A percentile compares a stretch with the other conserved stretches of the same genome.
These are phyloP conservation scores for Dioscorea dumetorum DNA, from an alignment of 106 monocot species.

Conservation along the genomic window DNA sequence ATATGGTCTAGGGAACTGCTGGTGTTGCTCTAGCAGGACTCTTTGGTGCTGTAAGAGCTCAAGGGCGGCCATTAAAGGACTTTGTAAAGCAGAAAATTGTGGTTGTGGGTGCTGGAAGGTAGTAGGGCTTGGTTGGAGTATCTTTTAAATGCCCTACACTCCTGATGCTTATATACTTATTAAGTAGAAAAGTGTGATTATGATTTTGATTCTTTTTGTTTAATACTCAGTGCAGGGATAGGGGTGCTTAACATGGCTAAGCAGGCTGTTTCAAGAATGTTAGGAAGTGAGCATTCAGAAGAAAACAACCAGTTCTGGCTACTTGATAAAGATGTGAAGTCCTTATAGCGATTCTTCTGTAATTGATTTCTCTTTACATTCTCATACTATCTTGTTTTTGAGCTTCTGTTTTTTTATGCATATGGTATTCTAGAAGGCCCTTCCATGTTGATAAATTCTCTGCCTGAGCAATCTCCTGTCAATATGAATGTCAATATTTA, in stretches of 20 bases:
- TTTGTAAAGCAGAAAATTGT: slow-evolving; percentile 95
- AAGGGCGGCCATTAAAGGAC: slow-evolving; percentile 72
- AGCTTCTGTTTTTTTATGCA: no score
- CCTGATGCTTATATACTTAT: no score
- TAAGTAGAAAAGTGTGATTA: no score
- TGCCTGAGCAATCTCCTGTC: no score
- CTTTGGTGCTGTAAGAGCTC: slow-evolving; percentile 88
- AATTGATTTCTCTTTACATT: background rate
- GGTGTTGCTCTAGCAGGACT: slow-evolving; percentile 97
- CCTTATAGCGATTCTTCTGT: background rate
- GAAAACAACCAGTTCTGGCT: slow-evolving; percentile 79
- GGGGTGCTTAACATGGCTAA: slow-evolving; percentile 94
- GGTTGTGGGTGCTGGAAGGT: slow-evolving; percentile 99
- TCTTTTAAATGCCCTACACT: no score
- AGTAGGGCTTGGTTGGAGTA: background rate
- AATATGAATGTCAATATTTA: no score
- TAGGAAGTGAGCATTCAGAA: slow-evolving; percentile 32
- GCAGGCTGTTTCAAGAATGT: slow-evolving; percentile 66
- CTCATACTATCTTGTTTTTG: background rate
- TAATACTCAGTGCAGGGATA: slow-evolving; percentile 87
- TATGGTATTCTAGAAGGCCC: no score
- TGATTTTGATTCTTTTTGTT: background rate
- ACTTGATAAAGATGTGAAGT: slow-evolving; percentile 86
- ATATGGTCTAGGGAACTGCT: slow-evolving; percentile 77
- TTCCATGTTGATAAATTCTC: no score